Evolutionary conservation across 805 yeast species (phyloP).

Genomic region (Suhomyces kilbournensis): DNA sequence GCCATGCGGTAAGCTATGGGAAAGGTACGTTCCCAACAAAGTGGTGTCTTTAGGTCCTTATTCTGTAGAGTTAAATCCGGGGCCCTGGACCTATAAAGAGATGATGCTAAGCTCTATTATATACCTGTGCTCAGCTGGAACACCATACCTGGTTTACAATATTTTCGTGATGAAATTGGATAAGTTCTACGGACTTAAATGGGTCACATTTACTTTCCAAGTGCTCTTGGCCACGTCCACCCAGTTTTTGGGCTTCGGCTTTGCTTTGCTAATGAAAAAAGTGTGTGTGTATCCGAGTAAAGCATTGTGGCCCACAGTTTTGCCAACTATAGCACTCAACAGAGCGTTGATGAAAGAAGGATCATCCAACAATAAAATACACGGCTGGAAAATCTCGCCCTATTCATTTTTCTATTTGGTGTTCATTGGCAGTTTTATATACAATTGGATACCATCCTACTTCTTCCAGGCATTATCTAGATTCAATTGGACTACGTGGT

Average conservation of each 20-base stretch:
- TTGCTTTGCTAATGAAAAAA: slow-evolving; percentile 62
- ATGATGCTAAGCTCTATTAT: slow-evolving; percentile 46
- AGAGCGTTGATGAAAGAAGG: slow-evolving; percentile 38
- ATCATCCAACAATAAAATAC: slow-evolving; percentile 15
- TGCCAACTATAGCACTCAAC: slow-evolving; percentile 43
- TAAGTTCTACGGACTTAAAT: slow-evolving; percentile 38
- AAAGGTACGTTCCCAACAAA: slow-evolving; percentile 23
- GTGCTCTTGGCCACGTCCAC: slow-evolving; percentile 51
- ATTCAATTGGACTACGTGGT: slow-evolving; percentile 48
- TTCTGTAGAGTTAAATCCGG: slow-evolving; percentile 34
- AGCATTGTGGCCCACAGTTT: slow-evolving; percentile 43
- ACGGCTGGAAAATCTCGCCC: slow-evolving; percentile 44
- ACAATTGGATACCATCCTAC: slow-evolving; percentile 42
- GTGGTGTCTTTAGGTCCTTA: slow-evolving; percentile 21
- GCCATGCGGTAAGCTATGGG: slow-evolving; percentile 43
- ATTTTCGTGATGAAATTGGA: slow-evolving; percentile 44
- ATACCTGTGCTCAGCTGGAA: slow-evolving; percentile 41
- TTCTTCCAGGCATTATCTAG: slow-evolving; percentile 38
- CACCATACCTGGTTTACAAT: slow-evolving; percentile 42
- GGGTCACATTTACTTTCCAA: slow-evolving; percentile 53
- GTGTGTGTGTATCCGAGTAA: slow-evolving; percentile 45
- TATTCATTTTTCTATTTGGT: slow-evolving; percentile 38
- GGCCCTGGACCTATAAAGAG: slow-evolving; percentile 44
- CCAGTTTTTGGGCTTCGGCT: slow-evolving; percentile 63
- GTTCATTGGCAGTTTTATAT: slow-evolving; percentile 33